Conservation (phyloP, 768 basidiomycete genomes). For the Lactarius vividus region DNA sequence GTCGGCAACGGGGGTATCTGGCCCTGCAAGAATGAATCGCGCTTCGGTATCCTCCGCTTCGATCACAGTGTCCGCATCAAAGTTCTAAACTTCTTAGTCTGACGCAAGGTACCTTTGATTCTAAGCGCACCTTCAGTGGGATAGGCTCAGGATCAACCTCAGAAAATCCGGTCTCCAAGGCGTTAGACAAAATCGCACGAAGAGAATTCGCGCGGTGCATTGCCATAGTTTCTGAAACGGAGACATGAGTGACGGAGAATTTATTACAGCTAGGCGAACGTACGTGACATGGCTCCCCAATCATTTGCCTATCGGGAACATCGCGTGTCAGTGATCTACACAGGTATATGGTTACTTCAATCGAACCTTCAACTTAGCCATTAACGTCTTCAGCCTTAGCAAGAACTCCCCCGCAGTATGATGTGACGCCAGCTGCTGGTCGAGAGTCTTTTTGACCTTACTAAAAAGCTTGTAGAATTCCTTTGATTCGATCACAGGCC, state of each 20-base stretch:
- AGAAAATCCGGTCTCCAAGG: constrained; percentile 44
- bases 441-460: constrained; percentile 45
- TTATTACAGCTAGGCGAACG: constrained; percentile 26
- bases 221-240: constrained; percentile 45
- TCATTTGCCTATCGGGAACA: constrained; percentile 43
- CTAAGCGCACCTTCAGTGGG: constrained; percentile 44
- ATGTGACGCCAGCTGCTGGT: constrained; percentile 51
- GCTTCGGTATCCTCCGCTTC: constrained; percentile 36
- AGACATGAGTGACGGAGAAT: not conserved
- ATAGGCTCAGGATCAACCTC: constrained; percentile 46
- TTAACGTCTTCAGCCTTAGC: constrained; percentile 56
- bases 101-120: not conserved
- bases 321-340: constrained; percentile 32
- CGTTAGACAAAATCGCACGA: constrained; percentile 41
- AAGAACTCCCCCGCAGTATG: constrained; percentile 50
- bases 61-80: constrained; percentile 43
- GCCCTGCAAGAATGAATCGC: constrained; percentile 35
- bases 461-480: constrained; percentile 59
- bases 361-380: constrained; percentile 63
- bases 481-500: constrained; percentile 63
- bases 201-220: constrained; percentile 43
- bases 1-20: constrained; percentile 19
- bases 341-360: not conserved
- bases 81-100: constrained; percentile 38
- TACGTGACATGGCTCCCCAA: constrained; percentile 63